Evolutionary conservation across 1,139 yeast genomes (phyloP).

Genomic region (Yarrowia galli): DNA sequence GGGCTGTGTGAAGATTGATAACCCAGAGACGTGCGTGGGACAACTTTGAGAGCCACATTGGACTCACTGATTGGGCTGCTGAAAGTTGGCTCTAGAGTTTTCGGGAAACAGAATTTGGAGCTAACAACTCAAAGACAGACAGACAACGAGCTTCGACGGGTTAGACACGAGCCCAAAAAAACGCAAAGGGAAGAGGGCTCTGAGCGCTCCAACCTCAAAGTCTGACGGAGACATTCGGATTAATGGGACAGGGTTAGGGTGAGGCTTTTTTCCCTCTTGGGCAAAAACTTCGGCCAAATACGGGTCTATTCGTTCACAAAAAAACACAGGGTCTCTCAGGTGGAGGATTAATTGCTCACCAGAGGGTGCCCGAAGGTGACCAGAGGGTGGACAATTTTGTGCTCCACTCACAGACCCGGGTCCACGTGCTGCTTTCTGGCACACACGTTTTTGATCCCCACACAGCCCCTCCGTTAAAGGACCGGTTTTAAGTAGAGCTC

Average conservation of each 20-base stretch:
- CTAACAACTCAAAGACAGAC: background rate
- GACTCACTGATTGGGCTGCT: conserved; percentile 26
- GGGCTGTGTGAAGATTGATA: conserved; percentile 8
- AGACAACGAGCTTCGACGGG: background rate
- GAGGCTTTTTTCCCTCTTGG: conserved; percentile 1
- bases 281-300: background rate
- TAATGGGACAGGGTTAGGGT: background rate
- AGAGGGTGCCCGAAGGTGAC: background rate
- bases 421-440: no score
- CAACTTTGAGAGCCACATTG: no score
- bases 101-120: background rate
- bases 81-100: background rate
- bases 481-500: conserved; percentile 2
- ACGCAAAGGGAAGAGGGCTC: background rate
- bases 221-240: conserved; percentile 5
- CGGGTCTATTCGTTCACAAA: background rate
- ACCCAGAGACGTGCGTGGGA: background rate
- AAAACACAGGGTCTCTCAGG: no score
- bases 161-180: background rate
- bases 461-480: conserved; percentile 17
- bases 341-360: background rate
- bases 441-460: no score
- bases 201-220: no score
- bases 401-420: no score
- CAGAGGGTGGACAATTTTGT: background rate